These are phyloP conservation scores for Logfia minima DNA, from an alignment of 129 eudicot species.

Conservation along the genomic window DNA sequence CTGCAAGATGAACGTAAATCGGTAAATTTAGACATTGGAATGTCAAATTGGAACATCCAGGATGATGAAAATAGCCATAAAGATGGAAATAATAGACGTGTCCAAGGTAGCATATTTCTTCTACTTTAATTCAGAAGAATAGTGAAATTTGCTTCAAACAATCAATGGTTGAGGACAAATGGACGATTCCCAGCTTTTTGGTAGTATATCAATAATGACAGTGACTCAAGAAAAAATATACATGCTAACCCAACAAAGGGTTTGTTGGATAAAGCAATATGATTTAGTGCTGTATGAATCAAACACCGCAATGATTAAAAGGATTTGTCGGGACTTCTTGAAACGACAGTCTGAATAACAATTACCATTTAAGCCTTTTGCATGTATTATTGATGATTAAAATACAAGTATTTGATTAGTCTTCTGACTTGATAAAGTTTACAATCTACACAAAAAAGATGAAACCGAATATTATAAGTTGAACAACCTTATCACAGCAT, in stretches of 20 bases:
- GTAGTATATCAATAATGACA: neutral
- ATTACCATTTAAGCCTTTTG: neutral
- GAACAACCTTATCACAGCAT: neutral
- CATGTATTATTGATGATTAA: neutral
- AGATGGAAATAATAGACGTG: neutral
- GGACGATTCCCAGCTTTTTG: neutral
- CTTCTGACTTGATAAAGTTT: neutral
- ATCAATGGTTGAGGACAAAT: neutral
- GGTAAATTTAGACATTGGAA: neutral
- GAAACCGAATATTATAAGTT: neutral
- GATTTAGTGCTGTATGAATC: neutral
- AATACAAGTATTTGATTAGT: neutral
- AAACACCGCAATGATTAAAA: neutral
- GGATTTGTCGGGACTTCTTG: neutral
- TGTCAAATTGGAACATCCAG: neutral
- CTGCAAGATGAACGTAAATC: conserved; percentile 43
- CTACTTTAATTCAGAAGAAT: neutral
- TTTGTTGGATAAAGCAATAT: neutral
- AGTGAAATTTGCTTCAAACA: neutral
- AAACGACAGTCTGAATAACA: neutral
- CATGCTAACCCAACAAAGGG: neutral
- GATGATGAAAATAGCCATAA: neutral
- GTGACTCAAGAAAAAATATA: neutral
- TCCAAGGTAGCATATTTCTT: neutral
- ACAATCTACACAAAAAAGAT: neutral